Evolutionary conservation across 2,329 filamentous ascomycete genomes (phyloP), one percentile per base, ranked within the genome.

Genomic region (Beauveria sp.): DNA sequence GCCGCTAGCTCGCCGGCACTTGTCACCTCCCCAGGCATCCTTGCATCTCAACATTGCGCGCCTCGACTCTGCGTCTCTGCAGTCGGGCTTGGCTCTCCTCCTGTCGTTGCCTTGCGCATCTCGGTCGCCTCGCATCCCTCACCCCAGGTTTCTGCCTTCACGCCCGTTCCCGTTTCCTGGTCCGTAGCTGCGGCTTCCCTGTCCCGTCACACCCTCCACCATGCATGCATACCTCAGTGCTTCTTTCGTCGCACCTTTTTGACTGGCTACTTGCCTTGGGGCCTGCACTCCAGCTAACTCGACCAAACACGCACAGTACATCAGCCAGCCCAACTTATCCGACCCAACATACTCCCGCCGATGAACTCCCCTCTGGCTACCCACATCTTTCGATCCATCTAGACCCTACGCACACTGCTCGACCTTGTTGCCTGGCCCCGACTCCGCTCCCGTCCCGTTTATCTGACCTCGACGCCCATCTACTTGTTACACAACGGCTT

Each of bases 381-480:
- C 57, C 57, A 53, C 57, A 60, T 46, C 48, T 46, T 60, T 60
- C 57, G 57, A 52, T 60, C 38, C 57, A 34, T 60, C 57, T 53
- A 38, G 57, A 46, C 57, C 28, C 48, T 52, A 22, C 46, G 31
- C 46, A 34, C 34, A 20, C 46, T 51, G 28, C 43, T 26, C 28
- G 43, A 51, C 46, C 20, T 40, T 58, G 34, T 22, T 43, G 46
- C 46, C 56, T 51, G 48, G 40, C 28, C n/a, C 28, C 45, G 31
- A 50, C 43, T 56, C 40, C 60, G 31, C 38, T 56, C 43, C 43
- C 28, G 18, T 56, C 49, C 63, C 61, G 46, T 49, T 52, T 45
- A 31, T 49, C 54, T 40, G 49, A 64, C 63, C 66, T 31, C 20
- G 28, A 51, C 56, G 38, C 5, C 6, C 12, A 18, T 18, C 45